Base-by-base conservation (phyloP, 306 rosid genomes). In the Purshia tridentata region DNA sequence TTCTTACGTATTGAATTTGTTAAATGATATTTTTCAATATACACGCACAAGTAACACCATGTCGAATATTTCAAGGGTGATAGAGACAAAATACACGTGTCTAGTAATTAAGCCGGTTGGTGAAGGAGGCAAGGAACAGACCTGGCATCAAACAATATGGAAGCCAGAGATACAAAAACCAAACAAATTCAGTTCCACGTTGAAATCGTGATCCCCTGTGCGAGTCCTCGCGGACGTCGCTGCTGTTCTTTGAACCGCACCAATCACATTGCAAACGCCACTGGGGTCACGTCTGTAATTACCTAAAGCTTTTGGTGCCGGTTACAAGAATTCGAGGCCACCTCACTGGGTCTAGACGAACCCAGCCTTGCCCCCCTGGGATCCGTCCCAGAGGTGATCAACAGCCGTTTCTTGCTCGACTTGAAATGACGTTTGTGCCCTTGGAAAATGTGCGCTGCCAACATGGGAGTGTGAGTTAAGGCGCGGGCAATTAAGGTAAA, bases 131-230 rank as follows among this genome's bases (percentile, higher is more conserved):
- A 63, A 15, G 47, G 3, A 59, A 29, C 78, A 45, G 69, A 82
- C 77, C 56, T 75, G 87, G 77, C 89, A 78, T n/a, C 14, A 42
- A 56, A 71, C 45, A n/a, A n/a, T n/a, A 77, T 80, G 67, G 70
- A 63, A 68, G 86, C 81, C 79, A 74, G 79, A 75, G 46, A 74
- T 63, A 6, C 73, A 56, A 72, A 72, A 78, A 81, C 70, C 78
- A 57, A 68, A 77, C 86, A 85, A 85, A 82, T 66, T 74, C 72
- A 64, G 78, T 73, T 78, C 64, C 2, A 29, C 35, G 41, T 45
- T 52, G 48, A 40, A 49, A 23, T 20, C 12, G 8, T 53, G 68
- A 71, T 75, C 69, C 14, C 35, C 29, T 67, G 73, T 9, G 45
- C 73, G 20, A 44, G 39, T 67, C 61, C 44, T n/a, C 22, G 9